A percentile compares a stretch with the other conserved stretches of the same genome.
These are phyloP conservation scores for Endothia cerciana DNA, from an alignment of 2,329 filamentous ascomycete species.

Conservation along the genomic window DNA sequence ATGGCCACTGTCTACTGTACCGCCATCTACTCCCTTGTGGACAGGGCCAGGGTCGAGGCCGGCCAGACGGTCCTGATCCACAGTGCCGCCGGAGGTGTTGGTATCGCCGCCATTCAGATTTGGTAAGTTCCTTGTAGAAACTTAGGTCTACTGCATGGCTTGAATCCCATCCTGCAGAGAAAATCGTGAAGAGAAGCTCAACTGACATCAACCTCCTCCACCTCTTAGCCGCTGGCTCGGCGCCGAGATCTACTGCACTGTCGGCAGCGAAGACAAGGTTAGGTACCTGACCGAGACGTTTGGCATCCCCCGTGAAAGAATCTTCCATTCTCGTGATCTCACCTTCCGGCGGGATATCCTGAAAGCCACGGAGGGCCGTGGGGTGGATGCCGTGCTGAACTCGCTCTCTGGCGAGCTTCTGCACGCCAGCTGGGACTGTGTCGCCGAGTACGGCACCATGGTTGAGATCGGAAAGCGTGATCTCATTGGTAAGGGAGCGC, in stretches of 20 bases:
- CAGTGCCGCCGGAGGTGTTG: slow-evolving; percentile 13
- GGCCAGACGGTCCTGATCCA: slow-evolving; percentile 21
- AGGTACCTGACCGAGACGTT: not conserved
- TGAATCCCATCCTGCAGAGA: not conserved
- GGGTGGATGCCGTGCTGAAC: slow-evolving; percentile 33
- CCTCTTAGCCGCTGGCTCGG: slow-evolving; percentile 8
- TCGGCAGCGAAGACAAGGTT: slow-evolving; percentile 1
- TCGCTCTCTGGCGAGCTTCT: slow-evolving; percentile 15
- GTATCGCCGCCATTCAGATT: slow-evolving; percentile 17
- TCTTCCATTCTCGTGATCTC: slow-evolving; percentile 36
- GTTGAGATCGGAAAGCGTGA: slow-evolving; percentile 29
- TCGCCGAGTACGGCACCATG: slow-evolving; percentile 26
- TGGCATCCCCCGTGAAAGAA: slow-evolving; percentile 21
- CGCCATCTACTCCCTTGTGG: slow-evolving; percentile 10
- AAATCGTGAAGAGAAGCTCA: not conserved
- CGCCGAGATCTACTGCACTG: slow-evolving; percentile 17
- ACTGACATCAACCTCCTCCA: not conserved
- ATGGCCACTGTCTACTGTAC: slow-evolving; percentile 12
- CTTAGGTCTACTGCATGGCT: too few species aligned
- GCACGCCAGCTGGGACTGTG: slow-evolving; percentile 23
- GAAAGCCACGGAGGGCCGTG: slow-evolving; percentile 34
- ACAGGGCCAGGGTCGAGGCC: slow-evolving; percentile 10
- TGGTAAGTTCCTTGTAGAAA: not conserved
- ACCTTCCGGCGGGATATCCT: slow-evolving; percentile 39
- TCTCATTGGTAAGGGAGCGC: slow-evolving; percentile 1